Evolutionary conservation across 2,329 filamentous ascomycete genomes (phyloP), one percentile per base, ranked within the genome.

Genomic region (Nemania diffusa): DNA sequence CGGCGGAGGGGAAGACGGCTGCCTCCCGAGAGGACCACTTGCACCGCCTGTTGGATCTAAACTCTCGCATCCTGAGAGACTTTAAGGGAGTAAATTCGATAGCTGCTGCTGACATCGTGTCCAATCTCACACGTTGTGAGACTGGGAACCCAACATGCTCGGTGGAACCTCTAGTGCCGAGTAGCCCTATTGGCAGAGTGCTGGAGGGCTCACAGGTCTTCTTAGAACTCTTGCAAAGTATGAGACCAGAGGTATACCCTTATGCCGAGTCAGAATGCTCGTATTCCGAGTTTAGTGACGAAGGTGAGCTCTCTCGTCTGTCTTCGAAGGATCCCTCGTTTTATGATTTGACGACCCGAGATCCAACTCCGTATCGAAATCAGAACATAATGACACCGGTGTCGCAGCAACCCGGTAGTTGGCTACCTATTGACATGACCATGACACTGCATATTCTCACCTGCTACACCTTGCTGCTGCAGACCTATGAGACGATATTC

Each of bases 251-350:
- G 1, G 7, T 32, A 17, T 26, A n/a, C 29, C 29, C 5, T 15
- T 50, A 59, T 50, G 57, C 27, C 20, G 56, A 50, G 29, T 59
- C 57, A 17, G 44, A 50, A 59, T 34, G 44, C 17, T 59, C 57
- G 24, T 58, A 59, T 59, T 59, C 42, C 5, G 57, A 59, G n/a
- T 59, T 48, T 15, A 24, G 27, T 13, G 42, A 58, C 15, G 56
- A 58, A 34, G 37, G 11, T 26, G 56, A 58, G 27, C n/a, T 17
- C 17, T 7, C 56, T 58, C 40, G 27, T 22, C 26, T 57, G 8
- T 15, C 37, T 22, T 20, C 56, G 13, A 34, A 48, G 11, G 13
- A 15, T 3, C 26, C 26, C 17, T 5, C 26, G n/a, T 57, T 57
- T 22, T 6, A 4, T 8, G 56, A 48, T 11, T 22, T 50, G 6